Conservation (phyloP, 441 rosid genomes). For the Populus hybrid region DNA sequence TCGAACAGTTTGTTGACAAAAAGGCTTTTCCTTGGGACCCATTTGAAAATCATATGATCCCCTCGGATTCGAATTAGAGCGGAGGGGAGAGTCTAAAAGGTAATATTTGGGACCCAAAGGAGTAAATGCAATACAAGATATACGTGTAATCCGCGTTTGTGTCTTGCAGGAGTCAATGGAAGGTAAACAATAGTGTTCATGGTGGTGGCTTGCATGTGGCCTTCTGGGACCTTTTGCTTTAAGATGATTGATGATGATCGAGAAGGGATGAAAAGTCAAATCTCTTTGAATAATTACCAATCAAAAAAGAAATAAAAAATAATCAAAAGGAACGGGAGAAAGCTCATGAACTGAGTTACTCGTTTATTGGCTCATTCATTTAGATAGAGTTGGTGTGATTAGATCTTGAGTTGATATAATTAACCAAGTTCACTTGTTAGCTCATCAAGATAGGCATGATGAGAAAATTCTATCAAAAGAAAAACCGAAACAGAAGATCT, state of each 20-base stretch:
- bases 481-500: neutral
- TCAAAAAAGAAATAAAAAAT: neutral
- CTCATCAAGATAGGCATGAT: neutral
- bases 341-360: neutral
- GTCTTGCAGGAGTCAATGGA: neutral
- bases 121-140: neutral
- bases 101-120: neutral
- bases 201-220: conserved; percentile 32
- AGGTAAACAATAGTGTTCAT: neutral
- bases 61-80: conserved; percentile 15
- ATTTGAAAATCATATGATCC: neutral
- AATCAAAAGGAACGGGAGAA: neutral
- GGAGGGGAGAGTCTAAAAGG: neutral
- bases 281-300: conserved; percentile 8
- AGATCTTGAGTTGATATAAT: neutral
- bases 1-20: neutral
- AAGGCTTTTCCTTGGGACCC: conserved; percentile 11
- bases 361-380: neutral
- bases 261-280: conserved; percentile 12
- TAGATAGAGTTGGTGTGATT: neutral
- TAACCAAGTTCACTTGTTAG: neutral
- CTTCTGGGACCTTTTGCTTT: neutral
- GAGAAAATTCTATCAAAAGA: too few relatives aligned
- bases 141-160: neutral
- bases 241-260: conserved; percentile 12